Conservation (phyloP, 345 rosid species). For the Syzygium jambos region DNA sequence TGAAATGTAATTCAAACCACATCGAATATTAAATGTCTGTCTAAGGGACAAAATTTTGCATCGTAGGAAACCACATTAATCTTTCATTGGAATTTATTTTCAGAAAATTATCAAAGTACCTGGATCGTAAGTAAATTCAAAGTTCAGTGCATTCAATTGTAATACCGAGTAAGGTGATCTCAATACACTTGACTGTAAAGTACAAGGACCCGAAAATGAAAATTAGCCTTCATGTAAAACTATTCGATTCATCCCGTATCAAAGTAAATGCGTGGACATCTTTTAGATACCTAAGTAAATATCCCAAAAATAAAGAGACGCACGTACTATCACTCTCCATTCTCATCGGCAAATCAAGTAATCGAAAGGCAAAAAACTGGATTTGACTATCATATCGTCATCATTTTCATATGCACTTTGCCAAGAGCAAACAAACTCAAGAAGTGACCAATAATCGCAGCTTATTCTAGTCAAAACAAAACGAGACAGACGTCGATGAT, state of each 20-base stretch:
- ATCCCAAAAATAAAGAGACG: neutral
- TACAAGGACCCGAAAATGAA: neutral
- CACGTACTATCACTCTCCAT: neutral
- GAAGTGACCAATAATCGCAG: neutral
- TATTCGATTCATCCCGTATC: neutral
- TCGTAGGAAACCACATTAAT: neutral
- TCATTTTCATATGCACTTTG: neutral
- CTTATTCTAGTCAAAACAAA: neutral
- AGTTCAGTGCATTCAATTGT: neutral
- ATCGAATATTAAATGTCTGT: neutral
- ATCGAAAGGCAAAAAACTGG: neutral
- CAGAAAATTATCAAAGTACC: neutral
- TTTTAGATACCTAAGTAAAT: neutral
- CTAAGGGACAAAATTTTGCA: neutral
- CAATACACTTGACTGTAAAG: neutral
- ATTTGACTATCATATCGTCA: neutral
- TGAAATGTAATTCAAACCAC: neutral
- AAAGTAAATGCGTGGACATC: neutral
- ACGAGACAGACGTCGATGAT: neutral
- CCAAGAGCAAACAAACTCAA: neutral
- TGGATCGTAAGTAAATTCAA: neutral
- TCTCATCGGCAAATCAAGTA: neutral
- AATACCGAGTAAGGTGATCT: neutral
- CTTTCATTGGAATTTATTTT: neutral
- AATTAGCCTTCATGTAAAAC: neutral